Evolutionary conservation across 78 protist species (phyloP).

Genomic region (Diacronema lutheri): DNA sequence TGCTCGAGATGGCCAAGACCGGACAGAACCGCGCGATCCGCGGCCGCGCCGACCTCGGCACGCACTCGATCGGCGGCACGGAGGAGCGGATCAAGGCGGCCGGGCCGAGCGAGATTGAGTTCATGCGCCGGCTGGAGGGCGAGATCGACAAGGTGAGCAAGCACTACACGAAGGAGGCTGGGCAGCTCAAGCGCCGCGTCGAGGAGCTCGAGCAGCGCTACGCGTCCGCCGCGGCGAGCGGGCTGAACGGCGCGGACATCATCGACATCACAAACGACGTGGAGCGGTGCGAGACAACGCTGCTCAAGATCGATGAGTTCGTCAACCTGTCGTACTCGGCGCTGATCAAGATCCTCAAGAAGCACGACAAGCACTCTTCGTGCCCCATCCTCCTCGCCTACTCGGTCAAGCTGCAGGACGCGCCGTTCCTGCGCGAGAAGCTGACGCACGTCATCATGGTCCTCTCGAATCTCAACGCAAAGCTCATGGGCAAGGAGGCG

Average conservation of each 20-base stretch:
- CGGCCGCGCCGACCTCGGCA: too few relatives aligned
- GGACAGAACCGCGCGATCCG: neutral
- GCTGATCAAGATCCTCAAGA: constrained; percentile 7
- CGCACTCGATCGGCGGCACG: neutral
- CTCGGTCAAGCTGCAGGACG: neutral
- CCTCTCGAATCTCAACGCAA: constrained; percentile 2
- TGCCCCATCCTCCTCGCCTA: constrained; percentile 11
- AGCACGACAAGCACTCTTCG: constrained; percentile 5
- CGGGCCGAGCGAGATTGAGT: neutral
- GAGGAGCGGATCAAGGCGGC: neutral
- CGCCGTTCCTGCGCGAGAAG: constrained; percentile 4
- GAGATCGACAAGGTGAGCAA: neutral
- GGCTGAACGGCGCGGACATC: neutral
- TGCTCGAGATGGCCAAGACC: neutral
- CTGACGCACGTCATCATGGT: neutral
- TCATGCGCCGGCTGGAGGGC: neutral
- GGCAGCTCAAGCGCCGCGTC: neutral
- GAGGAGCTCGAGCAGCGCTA: neutral
- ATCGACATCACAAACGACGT: neutral
- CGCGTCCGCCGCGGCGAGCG: neutral
- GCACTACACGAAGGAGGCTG: too few relatives aligned
- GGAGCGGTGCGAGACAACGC: too few relatives aligned
- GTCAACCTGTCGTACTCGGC: neutral
- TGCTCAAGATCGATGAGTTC: neutral
- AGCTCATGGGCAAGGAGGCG: neutral